These are phyloP conservation scores for Colletotrichum gloeosporioides DNA, from an alignment of 2,329 filamentous ascomycete genomes.

Conservation along the genomic window DNA sequence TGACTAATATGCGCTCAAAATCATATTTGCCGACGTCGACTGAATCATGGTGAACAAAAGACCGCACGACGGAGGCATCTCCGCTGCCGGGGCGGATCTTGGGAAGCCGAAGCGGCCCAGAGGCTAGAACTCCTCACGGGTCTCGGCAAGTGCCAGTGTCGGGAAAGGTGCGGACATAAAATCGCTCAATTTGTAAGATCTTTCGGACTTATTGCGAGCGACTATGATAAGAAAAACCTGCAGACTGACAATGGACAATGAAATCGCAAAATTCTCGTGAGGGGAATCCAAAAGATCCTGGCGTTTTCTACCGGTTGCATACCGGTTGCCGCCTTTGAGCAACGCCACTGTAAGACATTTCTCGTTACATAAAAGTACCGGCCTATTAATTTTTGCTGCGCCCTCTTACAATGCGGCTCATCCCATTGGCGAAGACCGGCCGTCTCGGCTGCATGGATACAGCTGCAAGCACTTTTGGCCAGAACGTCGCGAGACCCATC, in stretches of 20 bases:
- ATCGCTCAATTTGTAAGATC: slow-evolving; percentile 1
- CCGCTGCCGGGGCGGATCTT: background rate
- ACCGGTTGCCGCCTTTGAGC: background rate
- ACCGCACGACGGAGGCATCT: background rate
- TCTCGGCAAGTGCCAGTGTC: background rate
- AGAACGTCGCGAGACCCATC: slow-evolving; percentile 3
- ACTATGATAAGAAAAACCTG: background rate
- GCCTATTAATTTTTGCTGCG: background rate
- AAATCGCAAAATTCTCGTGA: background rate
- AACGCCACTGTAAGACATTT: background rate
- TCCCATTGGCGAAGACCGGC: background rate
- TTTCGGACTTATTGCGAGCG: background rate
- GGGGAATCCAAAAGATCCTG: background rate
- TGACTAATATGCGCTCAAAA: background rate
- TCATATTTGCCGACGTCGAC: background rate
- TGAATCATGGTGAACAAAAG: background rate
- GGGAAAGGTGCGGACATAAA: background rate
- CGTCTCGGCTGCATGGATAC: background rate
- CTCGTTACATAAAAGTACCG: slow-evolving; percentile 2
- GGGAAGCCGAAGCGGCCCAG: background rate
- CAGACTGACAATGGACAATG: background rate
- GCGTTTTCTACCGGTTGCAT: background rate
- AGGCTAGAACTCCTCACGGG: background rate
- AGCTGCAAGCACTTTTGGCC: slow-evolving; percentile 10
- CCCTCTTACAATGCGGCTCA: background rate